These are phyloP conservation scores for Neurospora terricola DNA, from an alignment of 495 filamentous ascomycete species.

Conservation along the genomic window DNA sequence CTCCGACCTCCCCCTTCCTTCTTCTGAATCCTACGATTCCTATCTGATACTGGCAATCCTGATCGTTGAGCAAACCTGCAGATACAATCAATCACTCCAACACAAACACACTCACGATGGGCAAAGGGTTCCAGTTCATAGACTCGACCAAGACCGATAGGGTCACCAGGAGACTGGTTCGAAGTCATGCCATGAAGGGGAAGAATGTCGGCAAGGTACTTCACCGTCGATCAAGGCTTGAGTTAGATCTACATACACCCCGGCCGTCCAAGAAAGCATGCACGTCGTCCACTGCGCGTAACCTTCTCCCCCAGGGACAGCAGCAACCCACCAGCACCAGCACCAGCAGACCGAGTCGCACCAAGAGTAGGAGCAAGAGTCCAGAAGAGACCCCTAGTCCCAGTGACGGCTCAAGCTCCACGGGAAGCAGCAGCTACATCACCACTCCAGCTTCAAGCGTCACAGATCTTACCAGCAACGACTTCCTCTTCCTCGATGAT, in stretches of 20 bases:
- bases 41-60: not conserved
- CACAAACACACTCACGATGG: not conserved
- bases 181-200: not conserved
- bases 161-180: not conserved
- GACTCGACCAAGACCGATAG: not conserved
- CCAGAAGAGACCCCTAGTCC: not conserved
- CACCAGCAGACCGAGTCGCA: not conserved
- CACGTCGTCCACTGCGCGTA: not conserved
- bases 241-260: not conserved
- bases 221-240: not conserved
- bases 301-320: not conserved
- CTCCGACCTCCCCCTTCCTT: not conserved
- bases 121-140: not conserved
- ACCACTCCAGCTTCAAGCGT: not conserved
- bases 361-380: not conserved
- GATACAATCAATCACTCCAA: not conserved
- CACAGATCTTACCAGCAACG: not conserved
- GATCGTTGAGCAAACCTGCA: not conserved
- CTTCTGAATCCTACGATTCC: not conserved
- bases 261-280: not conserved
- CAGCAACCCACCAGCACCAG: not conserved
- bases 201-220: not conserved
- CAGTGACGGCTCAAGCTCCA: not conserved
- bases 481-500: not conserved
- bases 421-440: not conserved